Conservation (phyloP, 495 filamentous ascomycete species). For the Astrothelium macrocarpum region DNA sequence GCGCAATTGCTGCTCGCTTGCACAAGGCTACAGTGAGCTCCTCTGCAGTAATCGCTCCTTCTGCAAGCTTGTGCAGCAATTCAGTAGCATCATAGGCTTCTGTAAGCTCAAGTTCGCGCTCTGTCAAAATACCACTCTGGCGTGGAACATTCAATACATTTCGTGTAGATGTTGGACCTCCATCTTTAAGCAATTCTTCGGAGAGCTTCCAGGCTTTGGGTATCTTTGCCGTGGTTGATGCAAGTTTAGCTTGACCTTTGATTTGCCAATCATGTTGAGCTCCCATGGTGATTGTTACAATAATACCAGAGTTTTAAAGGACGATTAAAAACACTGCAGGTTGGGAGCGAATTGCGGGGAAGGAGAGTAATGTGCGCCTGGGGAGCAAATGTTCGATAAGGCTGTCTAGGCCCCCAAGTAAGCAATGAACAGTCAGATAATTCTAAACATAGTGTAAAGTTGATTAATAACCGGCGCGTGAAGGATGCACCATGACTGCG, state of each 20-base stretch:
- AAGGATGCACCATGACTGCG: not conserved
- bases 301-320: not conserved
- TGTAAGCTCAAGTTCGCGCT: slow-evolving; percentile 48
- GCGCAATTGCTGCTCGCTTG: slow-evolving; percentile 9
- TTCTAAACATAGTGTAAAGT: not conserved
- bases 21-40: slow-evolving; percentile 5
- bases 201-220: not conserved
- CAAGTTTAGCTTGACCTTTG: not conserved
- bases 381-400: too few relatives aligned
- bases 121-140: slow-evolving; percentile 38
- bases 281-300: not conserved
- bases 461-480: not conserved
- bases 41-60: slow-evolving; percentile 34
- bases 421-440: too few relatives aligned
- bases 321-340: not conserved
- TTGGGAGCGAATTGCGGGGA: too few relatives aligned
- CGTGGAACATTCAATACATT: slow-evolving; percentile 27
- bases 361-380: too few relatives aligned
- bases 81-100: slow-evolving; percentile 46
- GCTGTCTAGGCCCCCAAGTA: too few relatives aligned
- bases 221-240: not conserved
- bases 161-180: not conserved
- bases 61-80: slow-evolving; percentile 40
- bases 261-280: not conserved
- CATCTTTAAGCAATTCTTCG: not conserved